These are phyloP conservation scores for Panicum miliaceum DNA, from an alignment of 176 grass and related monocot species.

Conservation along the genomic window DNA sequence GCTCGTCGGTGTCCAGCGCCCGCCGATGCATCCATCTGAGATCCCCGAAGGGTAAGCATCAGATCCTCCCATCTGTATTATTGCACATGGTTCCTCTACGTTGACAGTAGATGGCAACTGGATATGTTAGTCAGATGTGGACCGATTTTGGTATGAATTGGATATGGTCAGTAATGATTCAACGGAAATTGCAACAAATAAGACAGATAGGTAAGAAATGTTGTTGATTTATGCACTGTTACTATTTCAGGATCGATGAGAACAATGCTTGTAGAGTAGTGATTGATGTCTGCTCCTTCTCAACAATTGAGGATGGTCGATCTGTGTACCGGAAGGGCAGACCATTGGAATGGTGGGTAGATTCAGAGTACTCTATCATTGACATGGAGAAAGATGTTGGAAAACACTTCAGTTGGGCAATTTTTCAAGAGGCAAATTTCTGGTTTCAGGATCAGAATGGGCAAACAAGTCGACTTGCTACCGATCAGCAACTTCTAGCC, in stretches of 20 bases:
- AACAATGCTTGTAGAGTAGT: not conserved
- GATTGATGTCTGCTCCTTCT: not conserved
- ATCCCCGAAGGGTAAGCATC: too few species aligned
- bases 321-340: not conserved
- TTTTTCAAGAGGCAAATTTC: not conserved
- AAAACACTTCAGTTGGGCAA: not conserved
- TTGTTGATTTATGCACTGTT: not conserved
- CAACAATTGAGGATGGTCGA: not conserved
- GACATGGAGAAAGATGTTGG: conserved; percentile 1
- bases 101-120: too few species aligned
- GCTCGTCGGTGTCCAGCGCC: too few species aligned
- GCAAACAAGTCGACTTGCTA: not conserved
- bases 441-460: not conserved
- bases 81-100: too few species aligned
- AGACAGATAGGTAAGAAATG: too few species aligned
- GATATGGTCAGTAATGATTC: too few species aligned
- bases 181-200: too few species aligned
- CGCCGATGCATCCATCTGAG: too few species aligned
- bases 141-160: too few species aligned
- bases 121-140: too few species aligned
- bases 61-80: too few species aligned
- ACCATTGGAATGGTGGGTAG: not conserved
- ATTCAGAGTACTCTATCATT: conserved; percentile 6
- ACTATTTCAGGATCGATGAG: not conserved
- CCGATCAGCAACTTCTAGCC: not conserved